Evolutionary conservation across 345 rosid species (phyloP).

Genomic region (Ceriops zippeliana): DNA sequence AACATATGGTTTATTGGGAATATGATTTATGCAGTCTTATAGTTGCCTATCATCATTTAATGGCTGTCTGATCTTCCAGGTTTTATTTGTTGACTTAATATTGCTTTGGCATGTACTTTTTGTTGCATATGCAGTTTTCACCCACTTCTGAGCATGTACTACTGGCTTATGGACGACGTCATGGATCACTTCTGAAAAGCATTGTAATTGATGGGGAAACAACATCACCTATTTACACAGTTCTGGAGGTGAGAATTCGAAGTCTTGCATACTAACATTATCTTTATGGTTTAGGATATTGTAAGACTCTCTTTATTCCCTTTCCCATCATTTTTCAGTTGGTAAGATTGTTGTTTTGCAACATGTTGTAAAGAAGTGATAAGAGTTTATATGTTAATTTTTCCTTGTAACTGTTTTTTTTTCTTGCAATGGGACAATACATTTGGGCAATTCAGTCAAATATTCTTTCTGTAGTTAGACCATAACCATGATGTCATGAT

Average conservation of each 20-base stretch:
- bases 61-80: not conserved
- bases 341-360: too few species aligned
- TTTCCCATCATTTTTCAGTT: not conserved
- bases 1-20: too few species aligned
- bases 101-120: conserved; percentile 5
- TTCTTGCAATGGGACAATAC: too few species aligned
- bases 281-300: not conserved
- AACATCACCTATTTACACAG: conserved; percentile 78
- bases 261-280: not conserved
- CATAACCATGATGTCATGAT: not conserved
- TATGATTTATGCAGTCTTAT: too few species aligned
- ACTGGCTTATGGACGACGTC: conserved; percentile 97
- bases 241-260: conserved; percentile 66
- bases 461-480: not conserved
- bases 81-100: not conserved
- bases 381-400: too few species aligned
- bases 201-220: conserved; percentile 82
- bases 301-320: not conserved
- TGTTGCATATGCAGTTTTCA: conserved; percentile 70
- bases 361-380: too few species aligned
- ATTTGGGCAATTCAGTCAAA: too few species aligned
- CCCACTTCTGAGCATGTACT: conserved; percentile 93
- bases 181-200: conserved; percentile 83
- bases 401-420: too few species aligned
- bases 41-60: not conserved